Conservation (phyloP, 2,329 filamentous ascomycete species). For the Beauveria australis region DNA sequence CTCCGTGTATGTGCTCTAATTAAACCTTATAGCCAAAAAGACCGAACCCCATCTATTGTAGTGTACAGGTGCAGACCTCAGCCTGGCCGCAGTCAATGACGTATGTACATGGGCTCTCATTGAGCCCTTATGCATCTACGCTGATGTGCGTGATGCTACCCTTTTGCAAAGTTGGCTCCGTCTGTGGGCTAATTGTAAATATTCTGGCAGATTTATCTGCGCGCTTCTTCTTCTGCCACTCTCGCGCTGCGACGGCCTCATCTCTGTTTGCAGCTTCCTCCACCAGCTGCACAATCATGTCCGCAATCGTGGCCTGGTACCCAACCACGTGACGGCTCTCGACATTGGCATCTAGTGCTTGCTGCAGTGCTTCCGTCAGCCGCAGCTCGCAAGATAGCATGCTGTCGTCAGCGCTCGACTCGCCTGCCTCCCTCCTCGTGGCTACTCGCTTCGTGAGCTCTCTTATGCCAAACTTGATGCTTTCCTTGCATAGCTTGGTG, state of each 20-base stretch:
- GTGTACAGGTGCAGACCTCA: background rate
- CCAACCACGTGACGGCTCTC: slow-evolving; percentile 15
- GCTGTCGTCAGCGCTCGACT: background rate
- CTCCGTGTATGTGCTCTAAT: background rate
- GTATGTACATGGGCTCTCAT: slow-evolving; percentile 1
- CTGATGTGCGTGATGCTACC: background rate
- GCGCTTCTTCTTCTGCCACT: background rate
- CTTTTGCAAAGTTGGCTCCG: background rate
- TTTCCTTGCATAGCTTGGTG: slow-evolving; percentile 28
- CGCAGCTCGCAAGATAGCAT: background rate
- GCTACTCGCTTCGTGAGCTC: slow-evolving; percentile 20
- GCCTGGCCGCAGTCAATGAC: background rate
- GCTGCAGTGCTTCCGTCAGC: slow-evolving; percentile 16
- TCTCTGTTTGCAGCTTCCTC: background rate
- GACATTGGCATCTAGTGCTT: slow-evolving; percentile 19
- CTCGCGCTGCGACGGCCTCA: background rate
- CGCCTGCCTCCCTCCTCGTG: slow-evolving; percentile 9
- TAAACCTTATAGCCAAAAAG: background rate
- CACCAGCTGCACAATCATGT: slow-evolving; percentile 16
- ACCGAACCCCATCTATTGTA: background rate
- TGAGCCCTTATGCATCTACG: background rate
- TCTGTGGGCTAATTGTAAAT: background rate
- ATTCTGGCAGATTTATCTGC: background rate
- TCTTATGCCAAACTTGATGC: slow-evolving; percentile 31
- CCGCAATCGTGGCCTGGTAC: slow-evolving; percentile 15